Percentiles rank a stretch among this genome's conserved stretches.
Conservation (phyloP, 805 yeast species). For the Metschnikowia sp. region DNA sequence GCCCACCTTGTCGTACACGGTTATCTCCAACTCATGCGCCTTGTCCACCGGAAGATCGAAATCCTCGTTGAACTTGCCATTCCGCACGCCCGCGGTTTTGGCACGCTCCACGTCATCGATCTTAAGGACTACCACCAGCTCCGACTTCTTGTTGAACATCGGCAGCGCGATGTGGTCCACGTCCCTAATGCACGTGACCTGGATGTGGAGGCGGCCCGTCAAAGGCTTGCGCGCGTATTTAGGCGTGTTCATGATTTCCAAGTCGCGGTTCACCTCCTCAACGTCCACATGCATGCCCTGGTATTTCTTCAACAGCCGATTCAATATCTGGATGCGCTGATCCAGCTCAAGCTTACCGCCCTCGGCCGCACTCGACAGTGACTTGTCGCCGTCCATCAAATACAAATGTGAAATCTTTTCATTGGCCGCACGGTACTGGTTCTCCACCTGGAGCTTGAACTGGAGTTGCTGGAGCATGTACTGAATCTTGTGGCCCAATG, state of each 20-base stretch:
- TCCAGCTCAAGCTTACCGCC: constrained; percentile 82
- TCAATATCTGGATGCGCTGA: constrained; percentile 78
- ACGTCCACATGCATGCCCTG: constrained; percentile 80
- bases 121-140: constrained; percentile 71
- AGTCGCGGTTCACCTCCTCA: constrained; percentile 64
- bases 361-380: constrained; percentile 82
- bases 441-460: constrained; percentile 89
- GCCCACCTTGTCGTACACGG: constrained; percentile 78
- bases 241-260: constrained; percentile 64
- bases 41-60: constrained; percentile 79
- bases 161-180: constrained; percentile 92
- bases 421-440: constrained; percentile 89
- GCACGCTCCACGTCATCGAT: constrained; percentile 86
- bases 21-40: constrained; percentile 87
- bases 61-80: constrained; percentile 80
- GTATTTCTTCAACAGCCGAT: constrained; percentile 79
- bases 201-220: constrained; percentile 72
- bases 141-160: constrained; percentile 73
- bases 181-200: constrained; percentile 76
- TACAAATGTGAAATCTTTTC: constrained; percentile 85
- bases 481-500: constrained; percentile 90
- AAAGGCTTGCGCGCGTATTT: constrained; percentile 78
- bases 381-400: constrained; percentile 86
- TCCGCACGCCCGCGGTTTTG: constrained; percentile 69
- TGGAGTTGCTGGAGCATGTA: constrained; percentile 93